Percentiles rank a stretch among this genome's conserved stretches.
phyloP scores from a whole-genome alignment of 495 filamentous ascomycete genomes.

The Tuber indicum region DNA sequence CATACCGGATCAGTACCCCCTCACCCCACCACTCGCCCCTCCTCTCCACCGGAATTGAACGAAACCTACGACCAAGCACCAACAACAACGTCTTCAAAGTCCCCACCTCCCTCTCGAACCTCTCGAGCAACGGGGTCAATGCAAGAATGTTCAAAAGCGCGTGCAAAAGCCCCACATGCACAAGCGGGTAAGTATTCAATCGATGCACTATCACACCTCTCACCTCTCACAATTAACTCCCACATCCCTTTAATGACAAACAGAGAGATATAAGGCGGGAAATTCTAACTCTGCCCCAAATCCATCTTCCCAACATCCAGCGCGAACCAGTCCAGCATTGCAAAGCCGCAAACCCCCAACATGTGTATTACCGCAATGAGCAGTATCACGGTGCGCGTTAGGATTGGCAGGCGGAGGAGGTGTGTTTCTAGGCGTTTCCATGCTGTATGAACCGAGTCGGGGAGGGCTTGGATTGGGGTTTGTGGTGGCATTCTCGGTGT shows the following conservation, averaged over 20 bases:
- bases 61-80: slow-evolving; percentile 77
- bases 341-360: slow-evolving; percentile 57
- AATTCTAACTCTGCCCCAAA: slow-evolving; percentile 64
- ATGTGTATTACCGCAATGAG: slow-evolving; percentile 63
- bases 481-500: slow-evolving; percentile 19
- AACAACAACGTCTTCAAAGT: slow-evolving; percentile 76
- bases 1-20: slow-evolving; percentile 15
- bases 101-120: slow-evolving; percentile 90
- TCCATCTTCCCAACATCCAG: slow-evolving; percentile 69
- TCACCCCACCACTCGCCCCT: not conserved
- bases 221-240: slow-evolving; percentile 12
- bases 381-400: slow-evolving; percentile 69
- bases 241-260: slow-evolving; percentile 6
- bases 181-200: slow-evolving; percentile 83
- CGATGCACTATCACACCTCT: slow-evolving; percentile 64
- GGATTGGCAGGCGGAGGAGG: slow-evolving; percentile 74
- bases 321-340: slow-evolving; percentile 67
- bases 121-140: slow-evolving; percentile 74
- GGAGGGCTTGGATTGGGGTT: slow-evolving; percentile 13
- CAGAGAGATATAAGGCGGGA: not conserved
- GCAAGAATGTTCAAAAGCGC: slow-evolving; percentile 70
- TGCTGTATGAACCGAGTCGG: slow-evolving; percentile 9
- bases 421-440: slow-evolving; percentile 51
- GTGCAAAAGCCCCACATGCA: slow-evolving; percentile 76
- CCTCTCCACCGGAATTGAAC: not conserved